Percentiles rank a stretch among this genome's conserved stretches.
Conservation (phyloP, 257 asterid species). For the Coffea canephora region DNA sequence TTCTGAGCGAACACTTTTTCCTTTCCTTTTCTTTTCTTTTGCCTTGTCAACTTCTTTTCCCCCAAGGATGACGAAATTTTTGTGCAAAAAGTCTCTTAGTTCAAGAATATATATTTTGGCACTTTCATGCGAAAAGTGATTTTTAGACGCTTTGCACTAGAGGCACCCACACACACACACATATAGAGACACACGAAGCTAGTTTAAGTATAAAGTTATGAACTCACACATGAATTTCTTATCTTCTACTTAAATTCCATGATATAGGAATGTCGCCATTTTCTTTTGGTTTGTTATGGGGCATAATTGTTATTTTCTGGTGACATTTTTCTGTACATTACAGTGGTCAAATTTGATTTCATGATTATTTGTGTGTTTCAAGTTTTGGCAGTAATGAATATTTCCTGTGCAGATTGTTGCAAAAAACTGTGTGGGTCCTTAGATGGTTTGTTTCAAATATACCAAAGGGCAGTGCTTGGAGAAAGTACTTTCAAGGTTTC, state of each 20-base stretch:
- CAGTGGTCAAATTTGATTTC: not conserved
- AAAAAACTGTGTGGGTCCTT: conserved; percentile 81
- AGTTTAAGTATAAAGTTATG: not conserved
- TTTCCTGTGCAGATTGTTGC: conserved; percentile 70
- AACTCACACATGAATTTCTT: not conserved
- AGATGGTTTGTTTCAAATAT: conserved; percentile 86
- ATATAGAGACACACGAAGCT: too few species aligned
- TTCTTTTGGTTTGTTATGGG: not conserved
- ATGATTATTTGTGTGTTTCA: not conserved
- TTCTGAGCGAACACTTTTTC: not conserved
- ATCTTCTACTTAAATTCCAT: not conserved
- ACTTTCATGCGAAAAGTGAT: not conserved
- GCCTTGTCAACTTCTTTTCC: not conserved
- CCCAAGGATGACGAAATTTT: not conserved
- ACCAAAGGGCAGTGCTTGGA: conserved; percentile 81
- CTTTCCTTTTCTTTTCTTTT: not conserved
- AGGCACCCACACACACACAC: too few species aligned
- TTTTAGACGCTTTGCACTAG: not conserved
- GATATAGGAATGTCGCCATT: not conserved
- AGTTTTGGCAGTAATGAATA: conserved; percentile 9
- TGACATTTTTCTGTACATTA: not conserved
- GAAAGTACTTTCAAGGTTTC: conserved; percentile 94
- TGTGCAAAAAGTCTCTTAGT: not conserved
- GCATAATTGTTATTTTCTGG: too few species aligned
- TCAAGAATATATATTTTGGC: not conserved